Evolutionary conservation across 257 asterid genomes (phyloP).

Genomic region (Nicotiana tabacum): DNA sequence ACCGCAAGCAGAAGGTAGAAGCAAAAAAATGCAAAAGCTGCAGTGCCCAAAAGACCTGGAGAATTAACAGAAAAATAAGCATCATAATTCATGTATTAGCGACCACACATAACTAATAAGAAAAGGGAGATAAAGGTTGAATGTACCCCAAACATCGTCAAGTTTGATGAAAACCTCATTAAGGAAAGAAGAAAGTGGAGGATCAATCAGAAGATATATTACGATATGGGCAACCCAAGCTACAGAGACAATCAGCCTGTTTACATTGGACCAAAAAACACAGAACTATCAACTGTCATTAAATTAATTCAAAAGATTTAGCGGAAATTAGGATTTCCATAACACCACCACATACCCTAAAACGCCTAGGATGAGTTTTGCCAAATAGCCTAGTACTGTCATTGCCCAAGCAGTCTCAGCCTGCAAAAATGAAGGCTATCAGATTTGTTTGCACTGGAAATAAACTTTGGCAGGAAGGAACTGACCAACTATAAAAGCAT

Average conservation of each 20-base stretch:
- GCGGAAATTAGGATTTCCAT: neutral
- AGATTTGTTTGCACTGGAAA: slow-evolving; percentile 2
- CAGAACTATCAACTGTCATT: neutral
- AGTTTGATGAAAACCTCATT: slow-evolving; percentile 87
- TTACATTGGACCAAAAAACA: slow-evolving; percentile 17
- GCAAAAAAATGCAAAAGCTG: slow-evolving; percentile 97
- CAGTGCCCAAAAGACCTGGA: slow-evolving; percentile 96
- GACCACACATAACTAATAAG: slow-evolving; percentile 5
- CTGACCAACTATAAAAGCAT: slow-evolving; percentile 2
- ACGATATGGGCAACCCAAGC: slow-evolving; percentile 94
- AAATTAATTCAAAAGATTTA: neutral
- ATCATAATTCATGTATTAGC: slow-evolving; percentile 13
- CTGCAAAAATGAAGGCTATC: slow-evolving; percentile 32
- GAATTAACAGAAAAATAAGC: slow-evolving; percentile 17
- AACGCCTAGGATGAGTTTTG: slow-evolving; percentile 80
- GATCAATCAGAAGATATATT: slow-evolving; percentile 82
- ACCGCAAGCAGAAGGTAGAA: slow-evolving; percentile 94
- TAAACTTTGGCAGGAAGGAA: neutral
- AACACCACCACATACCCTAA: slow-evolving; percentile 48
- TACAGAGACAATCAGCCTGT: slow-evolving; percentile 88
- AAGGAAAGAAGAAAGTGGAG: slow-evolving; percentile 87
- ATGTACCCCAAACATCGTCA: slow-evolving; percentile 90
- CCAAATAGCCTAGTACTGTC: slow-evolving; percentile 94
- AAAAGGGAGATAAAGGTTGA: slow-evolving; percentile 4
- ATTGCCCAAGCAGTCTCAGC: slow-evolving; percentile 98